These are phyloP conservation scores for Venturia pyrina DNA, from an alignment of 2,329 filamentous ascomycete genomes.

Conservation along the genomic window DNA sequence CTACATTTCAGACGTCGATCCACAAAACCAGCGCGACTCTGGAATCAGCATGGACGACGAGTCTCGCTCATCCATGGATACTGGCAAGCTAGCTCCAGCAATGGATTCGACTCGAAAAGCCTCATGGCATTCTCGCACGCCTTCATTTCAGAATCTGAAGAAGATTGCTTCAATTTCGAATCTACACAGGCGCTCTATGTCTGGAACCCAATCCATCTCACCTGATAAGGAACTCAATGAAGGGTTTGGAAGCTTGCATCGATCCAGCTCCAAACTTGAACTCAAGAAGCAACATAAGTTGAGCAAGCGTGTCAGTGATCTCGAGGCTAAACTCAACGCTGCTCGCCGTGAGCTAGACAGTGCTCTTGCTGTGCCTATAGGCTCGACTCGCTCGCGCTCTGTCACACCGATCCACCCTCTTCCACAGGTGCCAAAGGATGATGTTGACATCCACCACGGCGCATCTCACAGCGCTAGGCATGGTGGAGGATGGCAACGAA, in stretches of 20 bases:
- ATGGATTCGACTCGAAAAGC: neutral
- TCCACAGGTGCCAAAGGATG: constrained; percentile 15
- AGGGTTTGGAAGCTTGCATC: constrained; percentile 20
- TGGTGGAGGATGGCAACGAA: constrained; percentile 7
- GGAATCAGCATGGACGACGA: constrained; percentile 18
- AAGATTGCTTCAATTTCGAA: constrained; percentile 24
- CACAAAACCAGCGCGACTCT: constrained; percentile 21
- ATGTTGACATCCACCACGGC: neutral
- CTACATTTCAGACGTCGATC: neutral
- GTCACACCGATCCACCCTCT: constrained; percentile 1
- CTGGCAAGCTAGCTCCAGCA: constrained; percentile 12
- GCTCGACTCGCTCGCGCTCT: constrained; percentile 2
- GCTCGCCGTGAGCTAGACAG: constrained; percentile 45
- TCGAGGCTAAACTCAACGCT: constrained; percentile 47
- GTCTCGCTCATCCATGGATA: constrained; percentile 13
- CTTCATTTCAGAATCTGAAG: constrained; percentile 25
- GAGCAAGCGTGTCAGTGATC: constrained; percentile 49
- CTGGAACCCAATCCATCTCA: neutral
- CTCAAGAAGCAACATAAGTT: constrained; percentile 47
- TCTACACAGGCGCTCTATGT: constrained; percentile 1
- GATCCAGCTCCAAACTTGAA: constrained; percentile 45
- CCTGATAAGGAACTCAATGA: neutral
- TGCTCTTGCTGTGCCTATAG: constrained; percentile 18
- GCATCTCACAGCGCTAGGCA: neutral
- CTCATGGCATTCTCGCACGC: constrained; percentile 18